Conservation (phyloP, 2,329 filamentous ascomycete species). For the Fusarium sp. region DNA sequence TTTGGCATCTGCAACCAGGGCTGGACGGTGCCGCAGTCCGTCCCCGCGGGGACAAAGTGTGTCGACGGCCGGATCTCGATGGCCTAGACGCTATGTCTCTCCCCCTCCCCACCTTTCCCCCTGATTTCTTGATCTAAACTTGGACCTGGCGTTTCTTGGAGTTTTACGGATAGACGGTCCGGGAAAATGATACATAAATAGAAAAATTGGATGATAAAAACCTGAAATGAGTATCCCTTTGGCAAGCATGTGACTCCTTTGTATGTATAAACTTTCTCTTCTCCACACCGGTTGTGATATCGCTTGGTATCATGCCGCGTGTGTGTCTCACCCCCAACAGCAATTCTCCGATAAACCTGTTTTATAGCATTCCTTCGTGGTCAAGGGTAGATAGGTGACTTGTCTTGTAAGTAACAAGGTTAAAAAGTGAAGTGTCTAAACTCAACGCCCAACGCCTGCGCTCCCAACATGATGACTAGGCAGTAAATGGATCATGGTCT, state of each 20-base stretch:
- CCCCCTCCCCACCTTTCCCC: neutral
- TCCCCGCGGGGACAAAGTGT: conserved; percentile 42
- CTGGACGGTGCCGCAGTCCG: conserved; percentile 38
- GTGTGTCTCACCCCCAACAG: neutral
- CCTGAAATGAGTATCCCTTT: neutral
- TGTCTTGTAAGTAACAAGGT: neutral
- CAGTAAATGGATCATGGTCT: neutral
- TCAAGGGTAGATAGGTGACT: neutral
- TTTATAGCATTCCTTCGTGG: neutral
- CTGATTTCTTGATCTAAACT: neutral
- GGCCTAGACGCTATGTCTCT: neutral
- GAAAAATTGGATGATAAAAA: no score
- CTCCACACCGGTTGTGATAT: neutral
- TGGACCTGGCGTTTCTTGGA: neutral
- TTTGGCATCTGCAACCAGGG: conserved; percentile 48
- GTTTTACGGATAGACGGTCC: neutral
- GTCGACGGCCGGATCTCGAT: conserved; percentile 32
- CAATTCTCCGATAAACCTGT: neutral
- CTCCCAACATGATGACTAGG: neutral
- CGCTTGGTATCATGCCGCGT: neutral
- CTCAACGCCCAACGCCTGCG: neutral
- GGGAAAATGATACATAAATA: no score
- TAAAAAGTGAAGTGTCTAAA: neutral
- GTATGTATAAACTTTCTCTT: neutral
- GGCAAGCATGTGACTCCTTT: neutral